phyloP scores from a whole-genome alignment of 257 asterid genomes.

The Marsdenia floribunda region DNA sequence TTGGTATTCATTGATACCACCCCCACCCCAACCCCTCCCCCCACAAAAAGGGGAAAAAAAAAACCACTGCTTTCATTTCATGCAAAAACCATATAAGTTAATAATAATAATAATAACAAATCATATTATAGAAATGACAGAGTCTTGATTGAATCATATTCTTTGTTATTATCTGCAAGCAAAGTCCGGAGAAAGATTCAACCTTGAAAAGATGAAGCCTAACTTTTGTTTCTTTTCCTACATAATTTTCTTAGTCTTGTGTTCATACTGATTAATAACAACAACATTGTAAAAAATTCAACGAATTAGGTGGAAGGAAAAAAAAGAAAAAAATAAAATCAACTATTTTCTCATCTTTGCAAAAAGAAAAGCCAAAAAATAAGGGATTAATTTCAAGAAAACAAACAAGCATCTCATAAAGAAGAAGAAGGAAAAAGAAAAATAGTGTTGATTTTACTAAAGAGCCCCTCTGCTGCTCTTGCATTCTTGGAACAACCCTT shows the following conservation, averaged over 20 bases:
- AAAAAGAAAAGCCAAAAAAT: neutral
- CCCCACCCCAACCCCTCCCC: too few species aligned
- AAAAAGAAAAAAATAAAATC: neutral
- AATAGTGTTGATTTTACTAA: neutral
- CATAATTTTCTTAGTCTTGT: slow-evolving; percentile 24
- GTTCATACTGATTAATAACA: slow-evolving; percentile 31
- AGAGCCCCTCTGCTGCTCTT: neutral
- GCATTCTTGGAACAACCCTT: neutral
- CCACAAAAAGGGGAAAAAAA: neutral
- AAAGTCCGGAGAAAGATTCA: slow-evolving; percentile 28
- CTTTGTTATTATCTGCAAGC: slow-evolving; percentile 46
- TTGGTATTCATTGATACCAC: slow-evolving; percentile 4
- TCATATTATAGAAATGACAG: neutral
- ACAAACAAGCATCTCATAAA: neutral
- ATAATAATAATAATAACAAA: too few species aligned
- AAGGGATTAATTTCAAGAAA: neutral
- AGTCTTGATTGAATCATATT: slow-evolving; percentile 21
- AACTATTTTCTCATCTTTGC: neutral
- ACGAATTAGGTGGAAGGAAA: neutral
- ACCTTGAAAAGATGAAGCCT: slow-evolving; percentile 15
- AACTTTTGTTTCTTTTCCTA: slow-evolving; percentile 28
- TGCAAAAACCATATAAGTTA: slow-evolving; percentile 19
- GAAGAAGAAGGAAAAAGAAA: neutral
- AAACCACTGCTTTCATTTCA: slow-evolving; percentile 13
- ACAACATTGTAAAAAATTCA: neutral